Conservation (phyloP, 768 basidiomycete genomes). For the Leccinum longicurvipes region DNA sequence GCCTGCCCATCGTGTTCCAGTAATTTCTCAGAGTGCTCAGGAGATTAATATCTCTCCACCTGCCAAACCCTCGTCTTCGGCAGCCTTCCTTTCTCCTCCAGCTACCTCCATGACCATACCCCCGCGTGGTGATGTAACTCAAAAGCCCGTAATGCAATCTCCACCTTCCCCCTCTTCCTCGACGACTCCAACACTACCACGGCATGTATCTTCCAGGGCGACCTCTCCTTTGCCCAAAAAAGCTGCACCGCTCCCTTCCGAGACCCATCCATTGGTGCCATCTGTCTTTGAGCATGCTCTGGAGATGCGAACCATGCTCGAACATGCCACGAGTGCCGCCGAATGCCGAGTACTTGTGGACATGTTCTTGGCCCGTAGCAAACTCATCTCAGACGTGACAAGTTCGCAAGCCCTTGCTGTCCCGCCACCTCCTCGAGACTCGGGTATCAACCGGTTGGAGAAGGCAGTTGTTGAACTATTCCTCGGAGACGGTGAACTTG, state of each 20-base stretch:
- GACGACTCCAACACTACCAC: constrained; percentile 3
- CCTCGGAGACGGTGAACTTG: constrained; percentile 26
- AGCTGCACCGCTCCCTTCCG: constrained; percentile 11
- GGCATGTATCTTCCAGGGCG: constrained; percentile 14
- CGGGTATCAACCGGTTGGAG: constrained; percentile 36
- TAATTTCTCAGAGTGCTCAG: constrained; percentile 1
- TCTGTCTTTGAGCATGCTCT: constrained; percentile 45
- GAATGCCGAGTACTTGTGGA: constrained; percentile 86
- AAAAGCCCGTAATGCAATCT: not conserved
- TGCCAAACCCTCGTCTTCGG: constrained; percentile 1
- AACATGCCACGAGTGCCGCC: constrained; percentile 66
- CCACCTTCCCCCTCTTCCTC: not conserved
- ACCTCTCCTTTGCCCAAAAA: constrained; percentile 8
- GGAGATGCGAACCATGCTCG: constrained; percentile 66
- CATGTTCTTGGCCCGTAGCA: constrained; percentile 70
- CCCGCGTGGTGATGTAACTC: constrained; percentile 1
- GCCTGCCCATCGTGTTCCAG: not conserved
- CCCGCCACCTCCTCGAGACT: constrained; percentile 36
- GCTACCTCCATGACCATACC: constrained; percentile 1
- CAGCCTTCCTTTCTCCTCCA: constrained; percentile 4
- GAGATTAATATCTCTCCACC: constrained; percentile 5
- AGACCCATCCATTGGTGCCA: constrained; percentile 17
- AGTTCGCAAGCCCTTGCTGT: constrained; percentile 28
- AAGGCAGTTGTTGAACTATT: constrained; percentile 48
- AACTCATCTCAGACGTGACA: constrained; percentile 37